Evolutionary conservation across 2,329 filamentous ascomycete genomes (phyloP), one percentile per base, ranked within the genome.

Genomic region (Stylonectria norvegica): DNA sequence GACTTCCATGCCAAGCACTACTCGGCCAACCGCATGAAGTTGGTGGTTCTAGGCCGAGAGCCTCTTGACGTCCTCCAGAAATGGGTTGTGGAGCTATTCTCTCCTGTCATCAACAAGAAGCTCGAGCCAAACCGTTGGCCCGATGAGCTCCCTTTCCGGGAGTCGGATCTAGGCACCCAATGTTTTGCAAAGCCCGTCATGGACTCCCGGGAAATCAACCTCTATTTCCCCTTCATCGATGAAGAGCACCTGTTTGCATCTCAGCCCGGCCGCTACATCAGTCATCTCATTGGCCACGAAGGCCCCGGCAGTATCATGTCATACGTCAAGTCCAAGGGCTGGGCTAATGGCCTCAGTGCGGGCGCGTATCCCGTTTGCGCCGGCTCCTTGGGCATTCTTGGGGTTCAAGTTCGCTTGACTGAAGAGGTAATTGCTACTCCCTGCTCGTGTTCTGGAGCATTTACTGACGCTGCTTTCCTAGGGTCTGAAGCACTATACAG

Each of bases 21-120:
- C 66, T 95, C 90, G 2, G 87, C 90, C 43, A 96, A 96, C 59
- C 78, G 83, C 27, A 95, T 95, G 87, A 95, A 95, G 72, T 72
- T 96, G 35, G 89, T 90, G 25, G 81, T 95, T 4, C 67, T 96
- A 16, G 90, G 90, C 1, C 78, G 85, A 36, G 90, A 96, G 62
- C 73, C 81, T 5, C 71, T 96, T 43, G 88, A 95, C 55, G 79
- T 89, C 14, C 70, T 95, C 40, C 85, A 96, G 63, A 71, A 76
- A 39, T 96, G 89, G 90, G 86, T 87, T 1, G 76, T 80, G 3
- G 86, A 95, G 54, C 72, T 95, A 43, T 96, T 95, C 62, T 83
- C 86, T 0, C 78, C 76, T 40, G 81, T 95, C 14, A 79, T 80
- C 42, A 91, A 96, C 69, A 91, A 95, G 67, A 72, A 89, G 50